phyloP scores from a whole-genome alignment of 768 basidiomycete species.

The Austroboletus festivus region DNA sequence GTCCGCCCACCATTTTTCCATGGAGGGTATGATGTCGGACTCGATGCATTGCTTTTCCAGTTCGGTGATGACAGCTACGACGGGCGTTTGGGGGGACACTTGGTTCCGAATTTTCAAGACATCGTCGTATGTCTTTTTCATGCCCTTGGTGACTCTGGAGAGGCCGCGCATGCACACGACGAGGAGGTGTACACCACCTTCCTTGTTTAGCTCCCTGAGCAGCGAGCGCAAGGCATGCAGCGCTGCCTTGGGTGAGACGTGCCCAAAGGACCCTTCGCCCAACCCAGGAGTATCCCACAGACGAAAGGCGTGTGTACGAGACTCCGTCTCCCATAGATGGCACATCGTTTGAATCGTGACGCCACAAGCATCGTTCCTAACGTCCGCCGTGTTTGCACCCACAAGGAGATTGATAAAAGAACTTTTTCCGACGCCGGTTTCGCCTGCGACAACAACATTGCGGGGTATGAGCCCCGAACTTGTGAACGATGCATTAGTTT shows the following conservation, averaged over 20 bases:
- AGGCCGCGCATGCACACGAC: conserved; percentile 25
- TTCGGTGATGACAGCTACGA: conserved; percentile 26
- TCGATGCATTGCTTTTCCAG: conserved; percentile 20
- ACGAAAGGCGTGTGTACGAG: conserved; percentile 13
- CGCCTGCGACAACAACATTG: conserved; percentile 23
- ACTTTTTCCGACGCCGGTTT: conserved; percentile 26
- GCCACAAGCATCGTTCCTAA: conserved; percentile 22
- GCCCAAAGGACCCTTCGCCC: conserved; percentile 21
- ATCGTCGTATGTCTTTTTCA: conserved; percentile 18
- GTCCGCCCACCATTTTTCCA: conserved; percentile 24
- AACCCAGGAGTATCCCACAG: conserved; percentile 27
- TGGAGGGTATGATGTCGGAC: conserved; percentile 12
- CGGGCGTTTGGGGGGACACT: conserved; percentile 16
- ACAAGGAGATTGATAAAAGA: conserved; percentile 25
- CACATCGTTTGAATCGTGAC: conserved; percentile 15
- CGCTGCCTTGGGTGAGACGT: conserved; percentile 20
- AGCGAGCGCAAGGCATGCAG: conserved; percentile 18
- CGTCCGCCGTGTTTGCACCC: conserved; percentile 11
- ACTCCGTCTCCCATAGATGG: conserved; percentile 20
- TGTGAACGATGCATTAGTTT: conserved; percentile 1
- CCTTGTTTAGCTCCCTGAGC: conserved; percentile 16
- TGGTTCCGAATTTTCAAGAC: conserved; percentile 21
- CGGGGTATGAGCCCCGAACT: conserved; percentile 13
- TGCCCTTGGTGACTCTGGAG: conserved; percentile 17
- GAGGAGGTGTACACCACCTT: conserved; percentile 26